phyloP scores from a whole-genome alignment of 2,329 filamentous ascomycete genomes.

The Alternaria sp. region DNA sequence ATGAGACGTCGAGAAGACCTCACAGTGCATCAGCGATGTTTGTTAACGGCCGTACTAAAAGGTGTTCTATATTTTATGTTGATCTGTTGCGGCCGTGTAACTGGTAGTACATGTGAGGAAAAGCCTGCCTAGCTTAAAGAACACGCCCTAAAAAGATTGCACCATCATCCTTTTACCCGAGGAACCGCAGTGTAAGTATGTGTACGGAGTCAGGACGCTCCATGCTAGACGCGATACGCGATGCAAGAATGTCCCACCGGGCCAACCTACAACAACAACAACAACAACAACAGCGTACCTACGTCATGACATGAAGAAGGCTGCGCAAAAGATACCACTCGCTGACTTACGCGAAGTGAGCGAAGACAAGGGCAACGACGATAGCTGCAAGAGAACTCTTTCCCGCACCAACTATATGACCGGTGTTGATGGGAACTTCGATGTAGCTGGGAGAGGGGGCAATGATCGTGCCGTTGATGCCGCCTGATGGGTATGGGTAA shows the following conservation, averaged over 20 bases:
- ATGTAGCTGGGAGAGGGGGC: constrained; percentile 38
- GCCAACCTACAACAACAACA: constrained; percentile 25
- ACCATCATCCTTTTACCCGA: constrained; percentile 22
- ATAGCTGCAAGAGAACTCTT: constrained; percentile 41
- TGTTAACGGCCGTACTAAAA: constrained; percentile 28
- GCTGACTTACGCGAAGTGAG: constrained; percentile 35
- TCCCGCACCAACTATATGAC: constrained; percentile 31
- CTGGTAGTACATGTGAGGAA: constrained; percentile 42
- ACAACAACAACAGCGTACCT: constrained; percentile 25
- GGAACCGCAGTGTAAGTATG: constrained; percentile 32
- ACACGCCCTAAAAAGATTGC: constrained; percentile 34
- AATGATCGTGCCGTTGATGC: constrained; percentile 36
- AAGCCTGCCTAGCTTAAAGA: constrained; percentile 38
- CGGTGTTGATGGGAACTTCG: constrained; percentile 36
- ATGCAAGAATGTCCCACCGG: constrained; percentile 30
- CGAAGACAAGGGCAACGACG: constrained; percentile 38
- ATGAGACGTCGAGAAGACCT: neutral
- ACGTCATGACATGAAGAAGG: constrained; percentile 13
- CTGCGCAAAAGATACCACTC: constrained; percentile 7
- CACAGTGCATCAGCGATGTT: constrained; percentile 10
- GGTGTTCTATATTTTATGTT: constrained; percentile 40
- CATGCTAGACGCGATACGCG: constrained; percentile 31
- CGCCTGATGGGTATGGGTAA: constrained; percentile 27
- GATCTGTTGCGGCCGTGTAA: constrained; percentile 36
- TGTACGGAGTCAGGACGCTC: constrained; percentile 20